Evolutionary conservation across 257 asterid species (phyloP), one percentile per base, ranked within the genome.

Genomic region (Capsicum chinense): DNA sequence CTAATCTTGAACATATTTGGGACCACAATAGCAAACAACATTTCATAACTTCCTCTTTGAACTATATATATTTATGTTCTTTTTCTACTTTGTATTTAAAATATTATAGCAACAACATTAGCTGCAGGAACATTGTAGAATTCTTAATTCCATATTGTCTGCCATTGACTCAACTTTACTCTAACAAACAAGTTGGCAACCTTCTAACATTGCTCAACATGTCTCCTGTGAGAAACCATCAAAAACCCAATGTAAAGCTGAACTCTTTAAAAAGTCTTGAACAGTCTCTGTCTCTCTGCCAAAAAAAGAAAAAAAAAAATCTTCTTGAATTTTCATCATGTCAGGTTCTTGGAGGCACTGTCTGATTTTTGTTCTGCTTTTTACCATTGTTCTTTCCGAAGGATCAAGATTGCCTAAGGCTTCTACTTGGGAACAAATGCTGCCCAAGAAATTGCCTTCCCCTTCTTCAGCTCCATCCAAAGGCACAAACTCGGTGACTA

Each of bases 391-490:
- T 81, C 35, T 91, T 87, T 91, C 97, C 56, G 97, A 92, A 83
- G 94, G 91, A 79, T 84, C 97, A 48, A 92, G 98, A 83, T 52
- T 89, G 91, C 95, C 96, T 7, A 90, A 89, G 86, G 90, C 88
- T 8, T 86, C 86, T 56, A 85, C 56, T 57, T 95, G 94, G 95
- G 95, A 90, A 50, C 98, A 95, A 85, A 95, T 93, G 98, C 82
- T 92, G 87, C 98, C 98, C 13, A 95, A 95, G 93, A 95, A 91
- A 93, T 91, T 93, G 37, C 98, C 98, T 7, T 86, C 89, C n/a
- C 98, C 93, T 1, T 88, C 94, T 79, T 93, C 98, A 15, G 89
- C 98, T 86, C 98, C 98, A 7, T 95, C 98, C 3, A 93, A 86
- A 78, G 97, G 98, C 17, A 89, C 97, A 3, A 91, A 95, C 87